Base-by-base conservation (phyloP, 1,284 basidiomycete genomes). In the Malassezia furfur region DNA sequence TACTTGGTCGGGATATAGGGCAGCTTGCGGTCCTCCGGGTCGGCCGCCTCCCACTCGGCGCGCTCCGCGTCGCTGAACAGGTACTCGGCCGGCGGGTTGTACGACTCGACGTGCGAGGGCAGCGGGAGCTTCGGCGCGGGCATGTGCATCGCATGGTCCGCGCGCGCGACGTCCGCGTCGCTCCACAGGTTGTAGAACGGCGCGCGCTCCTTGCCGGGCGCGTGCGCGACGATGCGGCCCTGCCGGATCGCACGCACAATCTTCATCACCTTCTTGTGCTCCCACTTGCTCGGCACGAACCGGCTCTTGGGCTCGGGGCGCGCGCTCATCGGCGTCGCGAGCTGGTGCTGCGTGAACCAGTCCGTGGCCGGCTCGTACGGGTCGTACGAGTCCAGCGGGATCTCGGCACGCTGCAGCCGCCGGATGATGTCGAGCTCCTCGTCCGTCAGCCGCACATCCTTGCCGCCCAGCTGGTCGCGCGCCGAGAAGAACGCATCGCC, bases 181-280 rank as follows among this genome's bases (percentile, higher is more conserved):
- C 85, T 85, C 94, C 94, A 99, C 63, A 99, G 86, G 38, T 85
- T 81, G 77, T 89, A 94, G 70, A 90, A 87, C 58, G 84, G 81
- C 14, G 85, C 84, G 77, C 86, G 84, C 46, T 78, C 74, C n/a
- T 83, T 81, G 43, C 61, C 63, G 4, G 90, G 88, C 76, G 91
- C 94, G 63, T 86, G 85, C 40, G 91, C 87, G 5, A 90, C 73
- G 65, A 99, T 98, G 34, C 89, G 84, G 37, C 94, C 94, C 78
- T 91, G 85, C 21, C 94, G 85, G 69, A 98, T 98, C 14, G 93
- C 93, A 50, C 91, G 89, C 59, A 98, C 93, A 65, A 98, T 96
- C 82, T 98, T 99, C 91, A 98, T 96, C 65, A 98, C 83, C 83
- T 98, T 98, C 81, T 96, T 85, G 78, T 96, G 96, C 78, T 98